Evolutionary conservation across 2,329 filamentous ascomycete genomes (phyloP), one percentile per base, ranked within the genome.

Genomic region (Colletotrichum liriopes): DNA sequence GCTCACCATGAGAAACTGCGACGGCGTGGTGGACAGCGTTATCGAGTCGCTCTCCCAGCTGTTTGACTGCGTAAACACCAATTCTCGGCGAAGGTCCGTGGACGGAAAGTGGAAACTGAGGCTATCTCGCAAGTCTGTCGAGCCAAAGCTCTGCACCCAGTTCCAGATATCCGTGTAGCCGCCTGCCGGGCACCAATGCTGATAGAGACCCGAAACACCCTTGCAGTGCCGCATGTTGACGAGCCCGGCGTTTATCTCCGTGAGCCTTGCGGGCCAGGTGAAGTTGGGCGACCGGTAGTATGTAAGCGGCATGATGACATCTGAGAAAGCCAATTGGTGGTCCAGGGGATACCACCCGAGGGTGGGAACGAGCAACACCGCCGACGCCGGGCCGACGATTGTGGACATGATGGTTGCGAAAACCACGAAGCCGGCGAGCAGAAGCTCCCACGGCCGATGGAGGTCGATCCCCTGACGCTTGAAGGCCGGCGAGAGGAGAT

Each of bases 351-450:
- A 73, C 51, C 67, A 67, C 0, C 45, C 71, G 7, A 73, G 41
- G n/a, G 35, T 51, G 0, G 71, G 73, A 0, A 74, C 20, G 1
- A 75, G 51, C 16, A 72, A 20, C 1, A 70, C 56, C 8, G 66
- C 71, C 14, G 68, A 74, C 1, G 73, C 67, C 3, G 68, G 63
- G 1, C 67, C 66, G 14, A 73, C 54, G 4, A 72, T 20, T 32
- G 62, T 63, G 0, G 62, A 58, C 5, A 71, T 35, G 5, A 73
- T 62, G 0, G 67, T 71, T 1, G 62, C 43, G 14, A 73, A 66
- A 2, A 60, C 66, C 8, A 73, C 14, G 11, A 73, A 32, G 6
- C 45, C 18, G 16, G 54, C 29, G 14, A 41, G 29, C 14, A 60
- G 5, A 7, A 35, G 23, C 16, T 45, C 71, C 59, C 51, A 68